Conservation (phyloP, 768 basidiomycete species). For the Macrolepiota fuliginosa region DNA sequence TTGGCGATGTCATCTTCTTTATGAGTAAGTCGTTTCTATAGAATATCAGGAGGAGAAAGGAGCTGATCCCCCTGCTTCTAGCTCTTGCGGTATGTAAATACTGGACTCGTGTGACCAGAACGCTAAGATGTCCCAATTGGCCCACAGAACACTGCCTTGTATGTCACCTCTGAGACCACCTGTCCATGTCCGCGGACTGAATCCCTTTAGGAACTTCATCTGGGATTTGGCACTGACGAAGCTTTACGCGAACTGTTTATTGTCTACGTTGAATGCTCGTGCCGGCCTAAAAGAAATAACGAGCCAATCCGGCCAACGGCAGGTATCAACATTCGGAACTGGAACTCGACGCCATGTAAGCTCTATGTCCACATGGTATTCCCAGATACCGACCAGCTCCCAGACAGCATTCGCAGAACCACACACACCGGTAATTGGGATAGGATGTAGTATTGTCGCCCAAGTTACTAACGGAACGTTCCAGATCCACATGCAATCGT, state of each 20-base stretch:
- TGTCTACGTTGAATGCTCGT: conserved; percentile 49
- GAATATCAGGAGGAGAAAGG: background rate
- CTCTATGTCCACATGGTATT: background rate
- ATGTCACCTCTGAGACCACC: conserved; percentile 16
- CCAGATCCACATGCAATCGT: conserved; percentile 17
- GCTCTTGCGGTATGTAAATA: conserved; percentile 31
- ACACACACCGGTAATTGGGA: background rate
- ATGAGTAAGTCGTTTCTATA: conserved; percentile 31
- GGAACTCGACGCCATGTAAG: background rate
- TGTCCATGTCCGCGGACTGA: background rate
- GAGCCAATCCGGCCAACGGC: conserved; percentile 12
- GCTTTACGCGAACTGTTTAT: conserved; percentile 45
- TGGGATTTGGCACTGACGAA: conserved; percentile 49
- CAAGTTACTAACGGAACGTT: background rate
- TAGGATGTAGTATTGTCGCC: too few species aligned
- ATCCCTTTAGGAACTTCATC: conserved; percentile 37
- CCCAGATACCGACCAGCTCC: background rate
- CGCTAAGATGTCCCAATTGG: background rate
- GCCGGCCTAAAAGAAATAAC: conserved; percentile 25
- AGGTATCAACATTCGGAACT: background rate
- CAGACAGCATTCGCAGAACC: background rate
- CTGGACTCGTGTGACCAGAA: background rate
- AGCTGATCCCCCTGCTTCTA: conserved; percentile 13
- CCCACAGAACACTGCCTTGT: conserved; percentile 44
- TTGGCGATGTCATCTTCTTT: conserved; percentile 42